Conservation (phyloP, 176 grass and related monocot species). For the Triticum timopheevii region DNA sequence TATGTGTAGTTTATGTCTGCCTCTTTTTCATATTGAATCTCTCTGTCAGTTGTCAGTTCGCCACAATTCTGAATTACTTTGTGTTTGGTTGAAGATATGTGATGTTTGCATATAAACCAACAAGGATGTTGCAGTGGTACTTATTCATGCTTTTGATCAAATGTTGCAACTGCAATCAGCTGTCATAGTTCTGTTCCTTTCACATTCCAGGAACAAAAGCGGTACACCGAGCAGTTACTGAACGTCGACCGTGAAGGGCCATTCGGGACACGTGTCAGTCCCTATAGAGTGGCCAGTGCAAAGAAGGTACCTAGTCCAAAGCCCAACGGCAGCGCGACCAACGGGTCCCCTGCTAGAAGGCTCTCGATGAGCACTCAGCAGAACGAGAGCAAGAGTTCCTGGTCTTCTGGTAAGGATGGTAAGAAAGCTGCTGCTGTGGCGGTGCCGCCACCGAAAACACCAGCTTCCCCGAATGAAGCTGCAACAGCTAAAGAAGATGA, state of each 20-base stretch:
- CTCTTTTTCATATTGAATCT: not conserved
- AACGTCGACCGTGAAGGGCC: conserved; percentile 45
- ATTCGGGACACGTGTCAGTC: conserved; percentile 38
- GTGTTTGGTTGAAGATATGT: conserved; percentile 8
- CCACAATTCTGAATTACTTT: not conserved
- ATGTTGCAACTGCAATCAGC: not conserved
- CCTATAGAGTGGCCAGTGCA: conserved; percentile 36
- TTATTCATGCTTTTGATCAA: not conserved
- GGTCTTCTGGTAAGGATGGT: conserved; percentile 50
- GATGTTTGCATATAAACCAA: not conserved
- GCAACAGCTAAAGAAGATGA: conserved; percentile 20
- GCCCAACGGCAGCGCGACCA: conserved; percentile 39
- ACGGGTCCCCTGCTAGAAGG: conserved; percentile 48
- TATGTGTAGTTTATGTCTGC: not conserved
- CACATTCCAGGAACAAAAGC: conserved; percentile 70
- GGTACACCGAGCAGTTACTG: conserved; percentile 39
- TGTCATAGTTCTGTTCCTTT: not conserved
- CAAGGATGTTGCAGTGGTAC: not conserved
- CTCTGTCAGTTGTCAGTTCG: not conserved
- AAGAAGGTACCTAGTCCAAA: conserved; percentile 56
- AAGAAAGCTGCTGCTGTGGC: conserved; percentile 23
- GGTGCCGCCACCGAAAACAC: not conserved
- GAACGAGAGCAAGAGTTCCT: conserved; percentile 40
- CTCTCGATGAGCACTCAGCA: conserved; percentile 51
- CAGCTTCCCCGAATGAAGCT: conserved; percentile 24